These are phyloP conservation scores for Cercophora sp. DNA, from an alignment of 495 filamentous ascomycete species.

Conservation along the genomic window DNA sequence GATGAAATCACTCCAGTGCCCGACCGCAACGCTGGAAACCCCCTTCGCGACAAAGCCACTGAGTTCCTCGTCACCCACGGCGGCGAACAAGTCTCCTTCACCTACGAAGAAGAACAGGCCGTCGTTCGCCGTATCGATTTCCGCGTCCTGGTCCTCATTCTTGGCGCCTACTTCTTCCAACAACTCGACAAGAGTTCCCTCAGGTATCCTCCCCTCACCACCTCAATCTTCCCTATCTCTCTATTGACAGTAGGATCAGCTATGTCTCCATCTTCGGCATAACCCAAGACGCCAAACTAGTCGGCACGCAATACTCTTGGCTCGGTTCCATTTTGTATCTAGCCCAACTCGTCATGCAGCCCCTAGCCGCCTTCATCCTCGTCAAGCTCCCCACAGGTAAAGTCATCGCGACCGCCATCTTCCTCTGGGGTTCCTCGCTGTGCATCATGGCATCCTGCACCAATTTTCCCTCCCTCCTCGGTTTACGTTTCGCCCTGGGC, in stretches of 20 bases:
- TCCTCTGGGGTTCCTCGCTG: conserved; percentile 39
- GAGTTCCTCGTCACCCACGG: conserved; percentile 39
- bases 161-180: conserved; percentile 52
- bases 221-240: too few relatives aligned
- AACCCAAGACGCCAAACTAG: conserved; percentile 44
- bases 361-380: conserved; percentile 41
- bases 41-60: conserved; percentile 34
- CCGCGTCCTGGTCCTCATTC: conserved; percentile 47
- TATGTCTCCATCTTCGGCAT: conserved; percentile 55
- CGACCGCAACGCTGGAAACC: neutral
- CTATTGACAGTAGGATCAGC: too few relatives aligned
- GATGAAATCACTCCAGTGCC: conserved; percentile 25
- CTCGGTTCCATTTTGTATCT: conserved; percentile 43
- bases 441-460: conserved; percentile 39
- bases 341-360: conserved; percentile 44
- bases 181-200: conserved; percentile 52
- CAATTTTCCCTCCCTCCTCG: conserved; percentile 43
- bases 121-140: conserved; percentile 44
- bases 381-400: conserved; percentile 49
- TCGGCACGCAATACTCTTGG: conserved; percentile 47
- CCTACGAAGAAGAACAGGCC: conserved; percentile 36
- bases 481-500: conserved; percentile 38
- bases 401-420: conserved; percentile 36
- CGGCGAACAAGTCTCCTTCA: conserved; percentile 27
- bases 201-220: conserved; percentile 19